phyloP scores from a whole-genome alignment of 441 rosid species.

The Omphalea diandra region DNA sequence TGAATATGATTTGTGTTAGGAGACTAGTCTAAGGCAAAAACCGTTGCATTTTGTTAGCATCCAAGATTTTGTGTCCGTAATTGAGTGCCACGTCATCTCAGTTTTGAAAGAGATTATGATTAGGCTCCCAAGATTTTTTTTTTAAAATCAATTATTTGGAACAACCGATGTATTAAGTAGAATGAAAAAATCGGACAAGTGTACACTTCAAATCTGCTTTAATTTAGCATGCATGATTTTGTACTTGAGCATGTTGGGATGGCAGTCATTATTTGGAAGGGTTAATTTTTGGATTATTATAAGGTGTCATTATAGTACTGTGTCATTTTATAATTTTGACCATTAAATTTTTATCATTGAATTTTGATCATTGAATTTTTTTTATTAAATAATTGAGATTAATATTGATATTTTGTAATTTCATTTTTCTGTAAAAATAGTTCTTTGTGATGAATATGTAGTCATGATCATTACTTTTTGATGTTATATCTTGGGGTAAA shows the following conservation, averaged over 20 bases:
- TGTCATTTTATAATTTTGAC: too few relatives aligned
- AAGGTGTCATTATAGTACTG: too few relatives aligned
- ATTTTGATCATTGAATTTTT: too few relatives aligned
- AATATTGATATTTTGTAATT: too few relatives aligned
- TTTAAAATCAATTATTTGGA: too few relatives aligned
- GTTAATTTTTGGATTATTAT: neutral
- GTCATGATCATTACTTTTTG: too few relatives aligned
- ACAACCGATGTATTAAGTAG: neutral
- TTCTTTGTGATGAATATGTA: too few relatives aligned
- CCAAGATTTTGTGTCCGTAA: neutral
- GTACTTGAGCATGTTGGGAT: neutral
- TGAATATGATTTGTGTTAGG: too few relatives aligned
- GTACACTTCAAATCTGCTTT: conserved; percentile 1
- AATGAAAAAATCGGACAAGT: neutral
- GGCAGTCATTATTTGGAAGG: neutral
- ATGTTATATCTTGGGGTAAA: too few relatives aligned
- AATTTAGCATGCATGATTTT: neutral
- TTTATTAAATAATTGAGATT: too few relatives aligned
- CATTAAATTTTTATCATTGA: too few relatives aligned
- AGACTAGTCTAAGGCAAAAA: conserved; percentile 13
- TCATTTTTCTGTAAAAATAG: too few relatives aligned
- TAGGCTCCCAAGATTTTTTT: neutral
- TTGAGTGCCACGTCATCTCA: conserved; percentile 13
- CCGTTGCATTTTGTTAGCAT: conserved; percentile 31
- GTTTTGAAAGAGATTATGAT: neutral